These are phyloP conservation scores for Alternaria sp. DNA, from an alignment of 2,329 filamentous ascomycete species.

Conservation along the genomic window DNA sequence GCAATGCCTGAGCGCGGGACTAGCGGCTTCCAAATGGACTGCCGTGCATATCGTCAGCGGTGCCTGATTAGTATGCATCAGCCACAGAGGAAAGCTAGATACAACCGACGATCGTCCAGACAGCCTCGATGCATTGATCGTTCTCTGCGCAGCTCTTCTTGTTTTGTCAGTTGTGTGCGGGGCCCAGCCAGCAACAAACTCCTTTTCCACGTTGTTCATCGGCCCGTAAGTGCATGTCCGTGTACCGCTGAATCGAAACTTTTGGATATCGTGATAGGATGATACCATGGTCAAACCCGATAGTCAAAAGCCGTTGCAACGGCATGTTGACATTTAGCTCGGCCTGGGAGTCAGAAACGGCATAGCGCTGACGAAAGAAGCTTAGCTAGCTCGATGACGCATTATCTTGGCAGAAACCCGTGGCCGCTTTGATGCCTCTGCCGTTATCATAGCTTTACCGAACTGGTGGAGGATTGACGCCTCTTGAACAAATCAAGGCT, in stretches of 20 bases:
- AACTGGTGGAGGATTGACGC: slow-evolving; percentile 5
- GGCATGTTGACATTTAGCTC: neutral
- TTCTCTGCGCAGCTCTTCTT: neutral
- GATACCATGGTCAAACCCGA: neutral
- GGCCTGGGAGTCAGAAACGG: neutral
- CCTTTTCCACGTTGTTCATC: neutral
- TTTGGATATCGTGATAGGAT: neutral
- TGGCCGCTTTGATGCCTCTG: neutral
- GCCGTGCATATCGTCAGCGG: neutral
- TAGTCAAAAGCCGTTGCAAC: neutral
- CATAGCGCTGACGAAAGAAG: neutral
- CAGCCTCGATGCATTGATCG: neutral
- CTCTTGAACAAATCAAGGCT: neutral
- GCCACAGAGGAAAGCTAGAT: neutral
- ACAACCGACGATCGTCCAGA: neutral
- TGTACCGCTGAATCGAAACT: neutral
- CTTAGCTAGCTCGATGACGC: neutral
- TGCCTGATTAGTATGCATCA: neutral
- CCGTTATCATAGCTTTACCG: neutral
- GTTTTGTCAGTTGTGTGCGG: neutral
- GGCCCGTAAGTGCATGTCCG: neutral
- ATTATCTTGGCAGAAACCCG: neutral
- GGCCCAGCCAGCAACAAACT: neutral
- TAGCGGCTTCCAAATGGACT: neutral
- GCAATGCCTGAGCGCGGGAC: neutral